Evolutionary conservation across 805 yeast genomes (phyloP).

Genomic region (Yarrowia osloensis): DNA sequence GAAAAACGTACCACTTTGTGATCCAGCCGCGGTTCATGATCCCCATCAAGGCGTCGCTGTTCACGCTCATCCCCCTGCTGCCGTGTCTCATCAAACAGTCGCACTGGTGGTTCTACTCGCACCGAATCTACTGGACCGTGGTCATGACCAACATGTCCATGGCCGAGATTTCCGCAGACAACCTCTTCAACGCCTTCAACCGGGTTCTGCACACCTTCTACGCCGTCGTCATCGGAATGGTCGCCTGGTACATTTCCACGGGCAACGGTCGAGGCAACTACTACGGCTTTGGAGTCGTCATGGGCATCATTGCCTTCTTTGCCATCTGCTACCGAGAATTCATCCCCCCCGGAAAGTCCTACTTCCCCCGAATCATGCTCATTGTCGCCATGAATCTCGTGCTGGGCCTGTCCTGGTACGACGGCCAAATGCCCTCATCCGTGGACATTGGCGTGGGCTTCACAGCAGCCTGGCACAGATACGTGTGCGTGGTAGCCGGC

Average conservation of each 20-base stretch:
- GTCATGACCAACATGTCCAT: conserved; percentile 41
- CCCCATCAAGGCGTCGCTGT: conserved; percentile 37
- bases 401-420: conserved; percentile 42
- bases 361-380: conserved; percentile 38
- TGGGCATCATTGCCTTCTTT: conserved; percentile 34
- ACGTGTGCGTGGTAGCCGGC: conserved; percentile 41
- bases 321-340: conserved; percentile 38
- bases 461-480: conserved; percentile 42
- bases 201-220: conserved; percentile 39
- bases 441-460: conserved; percentile 39
- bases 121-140: conserved; percentile 41
- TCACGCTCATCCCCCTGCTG: conserved; percentile 34
- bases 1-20: background rate
- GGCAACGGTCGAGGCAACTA: conserved; percentile 42
- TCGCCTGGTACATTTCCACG: conserved; percentile 43
- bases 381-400: conserved; percentile 40
- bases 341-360: conserved; percentile 34
- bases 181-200: conserved; percentile 38
- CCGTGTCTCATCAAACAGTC: conserved; percentile 39
- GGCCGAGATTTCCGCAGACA: conserved; percentile 42
- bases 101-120: conserved; percentile 36
- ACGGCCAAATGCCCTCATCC: conserved; percentile 35
- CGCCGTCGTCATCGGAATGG: conserved; percentile 42
- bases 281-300: conserved; percentile 40
- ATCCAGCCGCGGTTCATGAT: conserved; percentile 29